Percentiles rank a stretch among this genome's conserved stretches.
Evolutionary conservation across 768 basidiomycete species (phyloP).

Genomic region (Mycena kentingensis): DNA sequence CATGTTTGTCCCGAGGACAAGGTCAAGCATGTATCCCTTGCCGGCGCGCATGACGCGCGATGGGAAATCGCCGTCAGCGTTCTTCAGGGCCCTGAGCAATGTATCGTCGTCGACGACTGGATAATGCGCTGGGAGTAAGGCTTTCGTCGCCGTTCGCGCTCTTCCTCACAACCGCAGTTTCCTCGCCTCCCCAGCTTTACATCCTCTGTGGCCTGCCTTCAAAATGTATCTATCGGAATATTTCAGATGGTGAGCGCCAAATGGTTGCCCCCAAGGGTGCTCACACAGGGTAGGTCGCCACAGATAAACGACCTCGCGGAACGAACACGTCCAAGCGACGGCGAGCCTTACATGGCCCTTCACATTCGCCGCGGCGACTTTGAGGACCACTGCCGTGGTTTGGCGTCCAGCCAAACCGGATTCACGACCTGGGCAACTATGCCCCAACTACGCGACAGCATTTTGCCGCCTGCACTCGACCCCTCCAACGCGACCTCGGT

Average conservation of each 20-base stretch:
- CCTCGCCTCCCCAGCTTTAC: constrained; percentile 41
- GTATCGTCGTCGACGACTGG: constrained; percentile 47
- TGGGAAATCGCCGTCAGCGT: constrained; percentile 41
- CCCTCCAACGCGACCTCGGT: constrained; percentile 37
- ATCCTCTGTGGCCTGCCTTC: constrained; percentile 44
- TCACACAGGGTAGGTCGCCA: constrained; percentile 2
- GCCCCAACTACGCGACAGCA: constrained; percentile 34
- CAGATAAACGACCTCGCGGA: constrained; percentile 31
- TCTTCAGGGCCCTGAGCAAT: constrained; percentile 37
- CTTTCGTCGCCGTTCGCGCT: neutral
- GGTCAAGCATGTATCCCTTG: constrained; percentile 37
- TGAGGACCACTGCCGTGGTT: constrained; percentile 41
- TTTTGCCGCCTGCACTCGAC: constrained; percentile 40
- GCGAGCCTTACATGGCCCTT: constrained; percentile 47
- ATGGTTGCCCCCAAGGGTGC: neutral
- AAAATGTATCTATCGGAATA: constrained; percentile 39
- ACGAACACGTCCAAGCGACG: constrained; percentile 34
- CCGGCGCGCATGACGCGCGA: constrained; percentile 27
- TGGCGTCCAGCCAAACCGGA: constrained; percentile 36
- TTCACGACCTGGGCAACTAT: constrained; percentile 54
- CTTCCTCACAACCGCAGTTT: constrained; percentile 28
- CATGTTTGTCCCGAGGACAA: constrained; percentile 42
- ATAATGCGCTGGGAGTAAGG: constrained; percentile 47
- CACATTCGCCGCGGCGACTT: constrained; percentile 52
- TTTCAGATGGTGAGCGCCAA: constrained; percentile 44